Conservation (phyloP, 441 rosid genomes). For the Syzygium syzygioides region DNA sequence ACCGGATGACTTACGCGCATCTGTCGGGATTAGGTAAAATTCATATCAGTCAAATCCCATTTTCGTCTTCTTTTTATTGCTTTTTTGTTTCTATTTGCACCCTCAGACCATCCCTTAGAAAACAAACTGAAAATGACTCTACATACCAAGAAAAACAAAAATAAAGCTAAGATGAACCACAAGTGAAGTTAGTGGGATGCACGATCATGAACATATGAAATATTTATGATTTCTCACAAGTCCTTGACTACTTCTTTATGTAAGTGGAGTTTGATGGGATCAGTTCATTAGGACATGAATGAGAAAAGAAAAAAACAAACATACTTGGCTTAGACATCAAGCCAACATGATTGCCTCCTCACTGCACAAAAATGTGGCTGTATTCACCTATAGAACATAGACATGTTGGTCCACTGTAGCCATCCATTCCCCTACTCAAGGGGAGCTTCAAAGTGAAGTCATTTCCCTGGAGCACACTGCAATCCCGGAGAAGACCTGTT, state of each 20-base stretch:
- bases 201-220: neutral
- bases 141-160: neutral
- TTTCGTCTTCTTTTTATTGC: neutral
- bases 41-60: neutral
- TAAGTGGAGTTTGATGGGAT: neutral
- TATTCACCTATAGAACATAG: conserved; percentile 1
- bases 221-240: neutral
- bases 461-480: neutral
- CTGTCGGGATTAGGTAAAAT: neutral
- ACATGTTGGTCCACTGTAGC: neutral
- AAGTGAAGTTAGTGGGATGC: neutral
- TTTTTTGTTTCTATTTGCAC: neutral
- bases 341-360: conserved; percentile 5
- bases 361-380: neutral
- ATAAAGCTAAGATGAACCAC: neutral
- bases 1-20: neutral
- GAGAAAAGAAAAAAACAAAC: neutral
- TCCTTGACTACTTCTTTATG: neutral
- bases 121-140: neutral
- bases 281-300: neutral
- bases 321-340: conserved; percentile 17
- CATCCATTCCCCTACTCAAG: neutral
- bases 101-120: neutral
- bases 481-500: neutral
- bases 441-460: neutral